Base-by-base conservation (phyloP, 163 green algal species). In the Picocystis sp. region DNA sequence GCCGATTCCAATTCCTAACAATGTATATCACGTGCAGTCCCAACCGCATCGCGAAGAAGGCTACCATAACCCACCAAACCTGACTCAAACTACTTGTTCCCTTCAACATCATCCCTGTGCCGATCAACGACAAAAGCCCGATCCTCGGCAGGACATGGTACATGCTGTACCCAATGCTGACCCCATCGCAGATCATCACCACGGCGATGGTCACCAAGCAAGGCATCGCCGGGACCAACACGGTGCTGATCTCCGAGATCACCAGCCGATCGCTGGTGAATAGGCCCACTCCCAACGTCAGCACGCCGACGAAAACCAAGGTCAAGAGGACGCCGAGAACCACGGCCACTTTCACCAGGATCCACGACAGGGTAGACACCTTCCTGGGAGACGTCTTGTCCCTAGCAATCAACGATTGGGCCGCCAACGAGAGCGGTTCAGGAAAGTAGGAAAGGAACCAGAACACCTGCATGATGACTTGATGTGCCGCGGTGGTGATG, bases 391-490 rank as follows among this genome's bases (percentile, higher is more conserved):
- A 33, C 42, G 38, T n/a, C 6, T 41, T 53, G 51, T 83, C 77
- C 3, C 72, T 60, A 1, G 75, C 77, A 45, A 86, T 65, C 45
- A 86, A 57, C 1, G 64, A 71, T 56, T 85, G 77, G 1, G 69
- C 77, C 2, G 77, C 64, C 10, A 86, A 54, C 53, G 58, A 76
- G 9, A 86, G 56, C 1, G 77, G 67, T 50, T 86, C 77, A 19
- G 69, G 51, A 11, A 84, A 66, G 56, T 68, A 85, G 3, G 55
- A 65, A 11, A 86, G 47, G 23, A 81, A 72, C 77, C 77, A 86
- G 17, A 82, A 83, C 29, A 79, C 42, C 61, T 81, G 70, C 51
- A 73, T 61, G 11, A 63, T 48, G 12, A 85, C 68, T 59, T 86
- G 77, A 58, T 85, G 77, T 1, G 71, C 56, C 8, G 77, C 77